A percentile compares a stretch with the other conserved stretches of the same genome.
Conservation (phyloP, 108 stramenopile genomes). For the Fragilariopsis cylindrus region DNA sequence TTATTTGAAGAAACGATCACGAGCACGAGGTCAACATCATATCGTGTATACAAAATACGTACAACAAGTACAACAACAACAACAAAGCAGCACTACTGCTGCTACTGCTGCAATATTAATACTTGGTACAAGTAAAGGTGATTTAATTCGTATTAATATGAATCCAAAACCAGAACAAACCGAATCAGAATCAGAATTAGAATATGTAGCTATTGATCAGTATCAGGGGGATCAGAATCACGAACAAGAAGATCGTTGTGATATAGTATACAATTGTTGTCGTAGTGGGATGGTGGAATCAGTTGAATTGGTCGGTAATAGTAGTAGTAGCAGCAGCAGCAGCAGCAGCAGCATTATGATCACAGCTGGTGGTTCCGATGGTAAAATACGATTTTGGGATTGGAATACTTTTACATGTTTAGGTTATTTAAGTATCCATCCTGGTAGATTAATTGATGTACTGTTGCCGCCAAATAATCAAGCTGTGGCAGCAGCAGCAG, state of each 20-base stretch:
- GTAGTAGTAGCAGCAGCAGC: background rate
- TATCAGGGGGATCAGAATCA: too few species aligned
- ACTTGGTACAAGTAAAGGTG: conserved; percentile 1
- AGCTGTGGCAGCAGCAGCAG: background rate
- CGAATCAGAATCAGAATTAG: too few species aligned
- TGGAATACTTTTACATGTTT: background rate
- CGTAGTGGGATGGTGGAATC: conserved; percentile 5
- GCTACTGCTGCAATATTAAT: too few species aligned
- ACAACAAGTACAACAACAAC: too few species aligned
- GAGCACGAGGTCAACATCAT: too few species aligned
- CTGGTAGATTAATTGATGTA: background rate
- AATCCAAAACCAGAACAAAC: background rate
- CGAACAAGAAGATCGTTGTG: too few species aligned
- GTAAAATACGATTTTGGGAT: conserved; percentile 1
- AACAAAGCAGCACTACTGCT: too few species aligned
- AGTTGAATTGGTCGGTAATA: background rate
- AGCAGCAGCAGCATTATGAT: background rate
- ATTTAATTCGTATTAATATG: background rate
- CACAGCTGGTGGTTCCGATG: background rate
- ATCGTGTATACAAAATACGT: too few species aligned
- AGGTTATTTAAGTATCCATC: background rate
- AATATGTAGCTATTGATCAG: too few species aligned
- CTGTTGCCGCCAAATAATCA: background rate
- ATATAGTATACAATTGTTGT: background rate
- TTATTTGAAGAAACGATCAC: too few species aligned